Evolutionary conservation across 2,329 filamentous ascomycete genomes (phyloP), one percentile per base, ranked within the genome.

Genomic region (Hymenoscyphus albidus): DNA sequence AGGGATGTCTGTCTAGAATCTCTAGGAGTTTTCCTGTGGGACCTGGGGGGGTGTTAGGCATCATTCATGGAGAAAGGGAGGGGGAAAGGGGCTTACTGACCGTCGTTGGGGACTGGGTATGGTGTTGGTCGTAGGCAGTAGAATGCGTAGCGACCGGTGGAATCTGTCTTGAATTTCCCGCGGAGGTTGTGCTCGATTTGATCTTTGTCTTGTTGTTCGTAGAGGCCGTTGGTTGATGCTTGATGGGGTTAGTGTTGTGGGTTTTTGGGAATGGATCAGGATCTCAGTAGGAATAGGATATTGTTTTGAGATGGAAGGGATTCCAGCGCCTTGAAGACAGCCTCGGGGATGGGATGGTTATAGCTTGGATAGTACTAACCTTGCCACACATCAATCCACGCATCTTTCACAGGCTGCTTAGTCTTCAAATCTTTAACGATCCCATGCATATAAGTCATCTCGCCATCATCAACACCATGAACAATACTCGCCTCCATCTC

Each of bases 341-440:
- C 3, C 1, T 6, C 2, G 35, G 35, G 9, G 4, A 35, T 5
- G 9, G 9, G 5, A 35, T 7, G 9, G 35, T 35, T 35, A 35
- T 35, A 5, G 32, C 9, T 0, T 1, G 4, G 35, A 35, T 7
- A 2, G 9, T 35, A 35, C 35, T 35, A 35, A 35, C 35, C 35
- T 35, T 88, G 82, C 86, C 86, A 89, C n/a, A 87, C 79, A 73
- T 89, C 85, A 6, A 89, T 77, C 18, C 80, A 79, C 0, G 83
- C 84, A 55, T 80, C 80, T 18, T 78, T 78, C n/a, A 88, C 78
- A 0, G 85, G 85, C 72, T 84, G 78, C 65, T 82, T 81, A 0
- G 84, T 87, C 39, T 73, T 75, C 65, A 80, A 80, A 73, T 87
- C 84, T 3, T 80, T 74, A 0, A 88, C 82, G 1, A 70, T 78